A percentile compares a stretch with the other conserved stretches of the same genome.
These are phyloP conservation scores for Pyrus communis DNA, from an alignment of 306 rosid species.

Conservation along the genomic window DNA sequence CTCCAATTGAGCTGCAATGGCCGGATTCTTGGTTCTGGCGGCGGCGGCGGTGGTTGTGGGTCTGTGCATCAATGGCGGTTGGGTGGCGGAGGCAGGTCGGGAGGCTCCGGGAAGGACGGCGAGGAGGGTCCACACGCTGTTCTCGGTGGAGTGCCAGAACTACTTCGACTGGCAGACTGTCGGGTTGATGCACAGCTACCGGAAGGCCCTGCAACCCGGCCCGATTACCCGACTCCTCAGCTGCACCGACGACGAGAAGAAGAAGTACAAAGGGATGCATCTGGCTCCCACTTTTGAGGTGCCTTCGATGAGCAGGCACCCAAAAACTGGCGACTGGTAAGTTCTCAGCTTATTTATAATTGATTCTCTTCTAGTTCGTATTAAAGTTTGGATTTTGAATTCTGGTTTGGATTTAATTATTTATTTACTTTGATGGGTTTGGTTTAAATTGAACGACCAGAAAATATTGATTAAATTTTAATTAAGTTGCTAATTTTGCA, in stretches of 20 bases:
- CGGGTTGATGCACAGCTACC: conserved; percentile 78
- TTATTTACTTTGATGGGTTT: not conserved
- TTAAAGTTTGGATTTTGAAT: conserved; percentile 9
- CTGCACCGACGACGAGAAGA: conserved; percentile 91
- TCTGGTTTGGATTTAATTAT: conserved; percentile 2
- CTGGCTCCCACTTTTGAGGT: conserved; percentile 96
- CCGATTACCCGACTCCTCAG: conserved; percentile 90
- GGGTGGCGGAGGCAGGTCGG: conserved; percentile 30
- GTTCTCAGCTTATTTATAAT: not conserved
- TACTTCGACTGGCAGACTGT: conserved; percentile 99
- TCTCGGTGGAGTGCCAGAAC: conserved; percentile 96
- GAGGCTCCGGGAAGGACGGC: conserved; percentile 21
- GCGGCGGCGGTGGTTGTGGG: conserved; percentile 25
- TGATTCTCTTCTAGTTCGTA: too few species aligned
- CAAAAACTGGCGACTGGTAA: conserved; percentile 96
- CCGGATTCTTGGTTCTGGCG: conserved; percentile 20
- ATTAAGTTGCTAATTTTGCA: conserved; percentile 20
- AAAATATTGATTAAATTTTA: too few species aligned
- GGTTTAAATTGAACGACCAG: not conserved
- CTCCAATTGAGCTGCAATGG: conserved; percentile 46
- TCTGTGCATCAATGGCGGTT: conserved; percentile 17
- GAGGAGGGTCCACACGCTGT: conserved; percentile 77
- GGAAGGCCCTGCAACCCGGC: conserved; percentile 81
- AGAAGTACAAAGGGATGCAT: conserved; percentile 75
- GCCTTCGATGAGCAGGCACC: conserved; percentile 95